Conservation (phyloP, 2,329 filamentous ascomycete species). For the Fusarium sp. region DNA sequence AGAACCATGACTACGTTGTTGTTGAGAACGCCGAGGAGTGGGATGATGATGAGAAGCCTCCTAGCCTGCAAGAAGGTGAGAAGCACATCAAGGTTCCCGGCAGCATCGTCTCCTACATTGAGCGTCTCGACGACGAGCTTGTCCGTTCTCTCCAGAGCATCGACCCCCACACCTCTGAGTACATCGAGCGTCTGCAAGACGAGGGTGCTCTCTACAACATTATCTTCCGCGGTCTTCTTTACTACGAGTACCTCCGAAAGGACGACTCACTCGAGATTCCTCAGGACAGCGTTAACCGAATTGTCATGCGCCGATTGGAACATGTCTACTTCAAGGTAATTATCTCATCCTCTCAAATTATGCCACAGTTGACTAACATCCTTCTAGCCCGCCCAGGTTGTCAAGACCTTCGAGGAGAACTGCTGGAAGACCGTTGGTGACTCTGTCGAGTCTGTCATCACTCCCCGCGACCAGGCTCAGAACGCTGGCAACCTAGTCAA, state of each 20-base stretch:
- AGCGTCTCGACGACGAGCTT: conserved; percentile 96
- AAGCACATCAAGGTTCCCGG: conserved; percentile 91
- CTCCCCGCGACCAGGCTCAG: conserved; percentile 74
- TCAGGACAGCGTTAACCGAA: conserved; percentile 90
- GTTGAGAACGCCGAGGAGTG: conserved; percentile 95
- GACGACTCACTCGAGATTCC: conserved; percentile 76
- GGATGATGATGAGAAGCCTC: conserved; percentile 98
- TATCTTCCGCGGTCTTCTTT: conserved; percentile 88
- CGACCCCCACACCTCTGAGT: conserved; percentile 98
- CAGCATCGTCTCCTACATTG: conserved; percentile 92
- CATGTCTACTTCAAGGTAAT: conserved; percentile 97
- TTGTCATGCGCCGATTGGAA: conserved; percentile 93
- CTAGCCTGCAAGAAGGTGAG: conserved; percentile 77
- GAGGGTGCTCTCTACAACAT: conserved; percentile 92
- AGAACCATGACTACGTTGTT: conserved; percentile 84
- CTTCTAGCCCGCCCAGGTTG: conserved; percentile 82
- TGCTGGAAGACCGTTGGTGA: conserved; percentile 85
- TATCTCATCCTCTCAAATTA: not conserved
- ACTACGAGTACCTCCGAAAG: conserved; percentile 84
- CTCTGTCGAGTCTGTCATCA: conserved; percentile 80
- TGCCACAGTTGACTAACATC: conserved; percentile 15
- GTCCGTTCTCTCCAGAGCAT: conserved; percentile 97
- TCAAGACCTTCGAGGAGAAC: conserved; percentile 93
- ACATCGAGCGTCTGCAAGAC: conserved; percentile 93
- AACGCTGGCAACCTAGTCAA: conserved; percentile 84